phyloP scores from a whole-genome alignment of 139 green algal species.

The Auxenochlorella pyrenoidosa region DNA sequence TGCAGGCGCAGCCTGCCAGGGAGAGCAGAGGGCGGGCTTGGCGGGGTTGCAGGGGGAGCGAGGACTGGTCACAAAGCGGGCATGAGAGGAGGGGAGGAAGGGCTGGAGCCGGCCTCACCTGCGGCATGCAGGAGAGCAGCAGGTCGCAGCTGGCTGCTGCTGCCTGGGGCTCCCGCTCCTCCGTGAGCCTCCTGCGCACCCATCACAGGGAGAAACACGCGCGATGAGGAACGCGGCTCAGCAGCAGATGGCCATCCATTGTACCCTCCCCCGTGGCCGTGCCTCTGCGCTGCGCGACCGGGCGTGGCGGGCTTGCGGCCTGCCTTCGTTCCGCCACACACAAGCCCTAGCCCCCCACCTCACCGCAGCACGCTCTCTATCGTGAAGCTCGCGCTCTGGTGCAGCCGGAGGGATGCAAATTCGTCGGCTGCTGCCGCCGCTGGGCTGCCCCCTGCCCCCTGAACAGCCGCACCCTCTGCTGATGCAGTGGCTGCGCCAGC shows the following conservation, averaged over 20 bases:
- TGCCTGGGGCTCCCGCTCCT: neutral
- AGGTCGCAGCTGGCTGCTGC: slow-evolving; percentile 34
- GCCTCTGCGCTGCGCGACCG: no score
- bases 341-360: no score
- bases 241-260: no score
- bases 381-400: slow-evolving; percentile 41
- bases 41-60: no score
- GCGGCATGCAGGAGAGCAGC: slow-evolving; percentile 35
- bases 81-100: neutral
- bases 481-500: neutral
- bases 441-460: neutral
- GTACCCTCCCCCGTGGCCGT: no score
- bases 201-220: no score
- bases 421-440: neutral
- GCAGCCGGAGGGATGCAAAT: slow-evolving; percentile 10
- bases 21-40: no score
- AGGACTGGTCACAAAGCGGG: neutral
- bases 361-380: slow-evolving; percentile 36
- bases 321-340: no score
- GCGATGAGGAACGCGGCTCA: no score
- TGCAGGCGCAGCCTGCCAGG: no score
- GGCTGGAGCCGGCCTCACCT: neutral
- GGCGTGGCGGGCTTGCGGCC: no score
- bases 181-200: neutral
- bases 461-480: neutral